Conservation (phyloP, 768 basidiomycete species). For the Mycena indigotica region DNA sequence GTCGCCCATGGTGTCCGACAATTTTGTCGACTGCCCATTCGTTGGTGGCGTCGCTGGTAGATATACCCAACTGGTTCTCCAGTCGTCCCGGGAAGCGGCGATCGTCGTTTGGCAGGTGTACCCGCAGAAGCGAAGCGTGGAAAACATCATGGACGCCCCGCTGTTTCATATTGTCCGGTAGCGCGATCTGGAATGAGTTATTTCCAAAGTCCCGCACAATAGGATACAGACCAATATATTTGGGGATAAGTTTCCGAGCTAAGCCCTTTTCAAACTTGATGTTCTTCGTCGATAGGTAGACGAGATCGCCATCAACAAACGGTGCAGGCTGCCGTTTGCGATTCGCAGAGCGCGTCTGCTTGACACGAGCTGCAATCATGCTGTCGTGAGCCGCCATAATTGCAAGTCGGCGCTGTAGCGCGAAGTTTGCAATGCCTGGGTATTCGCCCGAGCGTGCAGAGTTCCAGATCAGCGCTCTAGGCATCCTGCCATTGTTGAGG, state of each 20-base stretch:
- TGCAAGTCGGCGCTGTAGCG: constrained; percentile 13
- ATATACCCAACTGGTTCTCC: too few species aligned
- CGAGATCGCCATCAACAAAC: constrained; percentile 30
- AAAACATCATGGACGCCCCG: too few species aligned
- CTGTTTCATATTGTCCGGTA: constrained; percentile 20
- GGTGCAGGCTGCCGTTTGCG: constrained; percentile 12
- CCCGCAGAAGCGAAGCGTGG: too few species aligned
- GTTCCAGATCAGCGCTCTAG: constrained; percentile 23
- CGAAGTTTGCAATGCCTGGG: constrained; percentile 6
- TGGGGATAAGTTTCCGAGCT: constrained; percentile 36
- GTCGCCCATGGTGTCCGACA: too few species aligned
- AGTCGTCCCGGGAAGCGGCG: too few species aligned
- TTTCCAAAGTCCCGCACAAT: constrained; percentile 19
- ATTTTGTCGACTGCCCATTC: too few species aligned
- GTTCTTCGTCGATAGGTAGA: constrained; percentile 31
- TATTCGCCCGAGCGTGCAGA: background rate
- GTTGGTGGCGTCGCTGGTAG: too few species aligned
- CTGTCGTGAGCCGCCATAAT: constrained; percentile 31
- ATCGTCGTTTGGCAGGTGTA: too few species aligned
- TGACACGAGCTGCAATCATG: too few species aligned
- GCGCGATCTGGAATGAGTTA: constrained; percentile 5
- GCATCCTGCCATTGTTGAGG: constrained; percentile 22
- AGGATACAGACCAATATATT: constrained; percentile 27
- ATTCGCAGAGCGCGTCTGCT: constrained; percentile 28
- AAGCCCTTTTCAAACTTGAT: too few species aligned